Evolutionary conservation across 2,329 filamentous ascomycete genomes (phyloP).

Genomic region (Exophiala bonariae): DNA sequence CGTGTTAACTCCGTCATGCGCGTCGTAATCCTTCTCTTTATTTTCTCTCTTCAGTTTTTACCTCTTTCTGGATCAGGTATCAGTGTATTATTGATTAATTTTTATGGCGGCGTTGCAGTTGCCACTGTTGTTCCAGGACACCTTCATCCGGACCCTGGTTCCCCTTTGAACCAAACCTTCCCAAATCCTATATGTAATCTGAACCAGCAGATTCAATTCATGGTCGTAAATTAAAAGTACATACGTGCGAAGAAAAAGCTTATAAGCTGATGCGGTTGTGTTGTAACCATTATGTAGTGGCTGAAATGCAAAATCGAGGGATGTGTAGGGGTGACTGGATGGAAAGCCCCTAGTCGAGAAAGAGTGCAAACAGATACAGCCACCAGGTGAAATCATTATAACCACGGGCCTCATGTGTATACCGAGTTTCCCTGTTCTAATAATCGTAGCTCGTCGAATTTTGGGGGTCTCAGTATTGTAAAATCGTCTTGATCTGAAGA

Average conservation of each 20-base stretch:
- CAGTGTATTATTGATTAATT: not conserved
- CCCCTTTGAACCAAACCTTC: no score
- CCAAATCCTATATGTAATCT: not conserved
- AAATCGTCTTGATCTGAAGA: no score
- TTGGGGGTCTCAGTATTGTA: not conserved
- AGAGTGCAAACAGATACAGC: conserved; percentile 6
- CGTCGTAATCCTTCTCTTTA: not conserved
- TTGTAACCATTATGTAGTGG: conserved; percentile 5
- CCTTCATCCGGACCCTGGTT: no score
- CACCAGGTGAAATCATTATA: conserved; percentile 16
- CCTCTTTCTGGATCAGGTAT: not conserved
- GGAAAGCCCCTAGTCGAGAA: not conserved
- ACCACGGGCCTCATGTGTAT: conserved; percentile 22
- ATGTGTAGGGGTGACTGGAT: not conserved
- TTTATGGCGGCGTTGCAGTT: not conserved
- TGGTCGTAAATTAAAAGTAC: conserved; percentile 17
- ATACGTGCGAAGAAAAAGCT: conserved; percentile 4
- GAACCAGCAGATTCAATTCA: conserved; percentile 12
- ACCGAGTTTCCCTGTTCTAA: conserved; percentile 15
- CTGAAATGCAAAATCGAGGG: not conserved
- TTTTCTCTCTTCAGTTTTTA: not conserved
- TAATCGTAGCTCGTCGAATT: conserved; percentile 18
- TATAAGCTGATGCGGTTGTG: conserved; percentile 2
- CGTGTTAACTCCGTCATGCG: not conserved
- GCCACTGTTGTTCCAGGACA: no score